Percentiles rank a stretch among this genome's conserved stretches.
Evolutionary conservation across 495 filamentous ascomycete species (phyloP).

Genomic region (Penicillium cinerascens): DNA sequence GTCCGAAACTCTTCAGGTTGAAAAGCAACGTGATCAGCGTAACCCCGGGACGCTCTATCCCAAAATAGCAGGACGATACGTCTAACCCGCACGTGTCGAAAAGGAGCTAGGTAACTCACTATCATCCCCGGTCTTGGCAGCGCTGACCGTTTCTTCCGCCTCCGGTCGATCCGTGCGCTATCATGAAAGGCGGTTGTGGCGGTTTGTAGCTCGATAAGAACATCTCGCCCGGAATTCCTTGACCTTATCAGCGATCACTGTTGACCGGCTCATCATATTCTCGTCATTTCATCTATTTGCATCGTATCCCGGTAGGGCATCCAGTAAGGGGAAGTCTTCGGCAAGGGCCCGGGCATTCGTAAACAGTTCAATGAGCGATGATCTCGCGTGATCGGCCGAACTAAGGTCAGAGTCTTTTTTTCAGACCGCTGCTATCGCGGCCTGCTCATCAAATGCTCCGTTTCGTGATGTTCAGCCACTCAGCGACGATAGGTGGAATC

Average conservation of each 20-base stretch:
- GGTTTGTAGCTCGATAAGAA: conserved; percentile 8
- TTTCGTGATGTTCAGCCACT: conserved; percentile 5
- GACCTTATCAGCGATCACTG: conserved; percentile 12
- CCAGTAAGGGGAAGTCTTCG: conserved; percentile 12
- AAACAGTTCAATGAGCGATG: conserved; percentile 1
- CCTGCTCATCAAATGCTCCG: background rate
- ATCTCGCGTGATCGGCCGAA: conserved; percentile 17
- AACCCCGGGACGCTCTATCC: background rate
- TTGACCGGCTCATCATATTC: conserved; percentile 2
- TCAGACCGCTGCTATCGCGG: conserved; percentile 11
- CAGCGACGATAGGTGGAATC: background rate
- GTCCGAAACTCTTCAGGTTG: background rate
- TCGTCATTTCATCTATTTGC: background rate
- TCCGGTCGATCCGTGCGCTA: conserved; percentile 16
- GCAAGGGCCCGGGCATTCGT: conserved; percentile 6
- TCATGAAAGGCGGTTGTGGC: conserved; percentile 19
- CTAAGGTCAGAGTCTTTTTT: conserved; percentile 7
- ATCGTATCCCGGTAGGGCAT: background rate
- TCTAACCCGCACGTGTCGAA: background rate
- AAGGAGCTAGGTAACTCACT: background rate
- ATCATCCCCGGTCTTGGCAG: background rate
- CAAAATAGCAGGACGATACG: background rate
- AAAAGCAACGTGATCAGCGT: background rate
- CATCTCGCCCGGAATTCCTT: background rate
- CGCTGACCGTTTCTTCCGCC: conserved; percentile 9